Evolutionary conservation across 2,329 filamentous ascomycete species (phyloP).

Genomic region (Rhynchosporium secalis): DNA sequence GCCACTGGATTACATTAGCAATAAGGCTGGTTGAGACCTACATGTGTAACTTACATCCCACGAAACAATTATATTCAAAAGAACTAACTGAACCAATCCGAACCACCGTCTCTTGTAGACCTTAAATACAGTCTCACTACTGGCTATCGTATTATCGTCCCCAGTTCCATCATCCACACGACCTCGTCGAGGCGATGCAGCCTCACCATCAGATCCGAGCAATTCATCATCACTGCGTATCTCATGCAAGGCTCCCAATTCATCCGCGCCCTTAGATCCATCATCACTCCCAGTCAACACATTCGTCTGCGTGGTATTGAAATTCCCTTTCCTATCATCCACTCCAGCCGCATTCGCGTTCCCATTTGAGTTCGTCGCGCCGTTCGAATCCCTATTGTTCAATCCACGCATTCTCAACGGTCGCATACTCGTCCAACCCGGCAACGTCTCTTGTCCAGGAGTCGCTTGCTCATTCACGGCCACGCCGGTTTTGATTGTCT

Average conservation of each 20-base stretch:
- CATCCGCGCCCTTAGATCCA: slow-evolving; percentile 19
- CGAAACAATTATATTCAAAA: slow-evolving; percentile 89
- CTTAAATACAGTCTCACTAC: slow-evolving; percentile 42
- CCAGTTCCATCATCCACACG: slow-evolving; percentile 11
- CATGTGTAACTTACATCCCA: slow-evolving; percentile 75
- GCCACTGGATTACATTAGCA: slow-evolving; percentile 62
- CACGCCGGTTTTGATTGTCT: slow-evolving; percentile 10
- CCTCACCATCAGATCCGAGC: slow-evolving; percentile 29
- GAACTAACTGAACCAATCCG: slow-evolving; percentile 76
- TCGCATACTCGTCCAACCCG: slow-evolving; percentile 34
- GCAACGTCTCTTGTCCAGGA: slow-evolving; percentile 19
- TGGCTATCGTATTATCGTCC: slow-evolving; percentile 10
- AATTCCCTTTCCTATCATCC: slow-evolving; percentile 19
- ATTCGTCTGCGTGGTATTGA: slow-evolving; percentile 27
- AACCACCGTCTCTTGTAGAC: slow-evolving; percentile 89
- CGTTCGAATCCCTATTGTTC: slow-evolving; percentile 18
- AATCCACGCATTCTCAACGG: slow-evolving; percentile 30
- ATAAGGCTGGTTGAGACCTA: slow-evolving; percentile 11
- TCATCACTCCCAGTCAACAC: slow-evolving; percentile 23
- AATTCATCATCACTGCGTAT: slow-evolving; percentile 38
- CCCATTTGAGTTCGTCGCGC: slow-evolving; percentile 5
- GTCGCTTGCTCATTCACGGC: slow-evolving; percentile 16
- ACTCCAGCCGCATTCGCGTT: slow-evolving; percentile 15
- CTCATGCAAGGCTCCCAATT: slow-evolving; percentile 32
- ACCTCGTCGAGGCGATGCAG: slow-evolving; percentile 6